Conservation (phyloP, 306 rosid species). For the Dalbergia cultrata region DNA sequence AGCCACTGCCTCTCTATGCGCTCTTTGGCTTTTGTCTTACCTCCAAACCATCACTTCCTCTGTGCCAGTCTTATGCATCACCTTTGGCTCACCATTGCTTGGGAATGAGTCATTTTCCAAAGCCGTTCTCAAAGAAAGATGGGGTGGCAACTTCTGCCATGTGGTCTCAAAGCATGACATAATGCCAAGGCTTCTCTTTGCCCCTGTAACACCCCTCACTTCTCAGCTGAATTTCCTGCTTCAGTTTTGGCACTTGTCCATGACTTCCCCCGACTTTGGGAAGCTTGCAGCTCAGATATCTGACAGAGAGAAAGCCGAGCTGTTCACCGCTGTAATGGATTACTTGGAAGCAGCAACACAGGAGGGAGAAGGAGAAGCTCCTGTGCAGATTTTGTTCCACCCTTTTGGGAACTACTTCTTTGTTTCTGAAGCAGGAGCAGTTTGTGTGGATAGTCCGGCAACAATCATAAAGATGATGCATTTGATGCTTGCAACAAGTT, state of each 20-base stretch:
- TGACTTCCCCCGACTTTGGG: conserved; percentile 55
- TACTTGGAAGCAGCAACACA: conserved; percentile 57
- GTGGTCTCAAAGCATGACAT: conserved; percentile 81
- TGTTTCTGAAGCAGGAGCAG: conserved; percentile 72
- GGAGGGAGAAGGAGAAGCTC: conserved; percentile 48
- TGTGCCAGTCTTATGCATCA: conserved; percentile 66
- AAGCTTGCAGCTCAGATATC: conserved; percentile 54
- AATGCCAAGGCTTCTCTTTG: conserved; percentile 83
- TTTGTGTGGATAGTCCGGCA: conserved; percentile 71
- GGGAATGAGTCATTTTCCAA: conserved; percentile 73
- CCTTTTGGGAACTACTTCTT: conserved; percentile 86
- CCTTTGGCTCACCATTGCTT: conserved; percentile 84
- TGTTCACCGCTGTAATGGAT: conserved; percentile 54
- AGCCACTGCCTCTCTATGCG: conserved; percentile 74
- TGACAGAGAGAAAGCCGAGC: conserved; percentile 54
- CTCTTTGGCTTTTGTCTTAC: conserved; percentile 79
- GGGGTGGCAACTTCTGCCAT: conserved; percentile 84
- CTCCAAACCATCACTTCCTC: conserved; percentile 57
- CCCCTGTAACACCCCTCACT: conserved; percentile 60
- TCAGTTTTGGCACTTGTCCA: conserved; percentile 72
- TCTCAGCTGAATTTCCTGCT: conserved; percentile 63
- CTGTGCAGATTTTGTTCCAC: conserved; percentile 50
- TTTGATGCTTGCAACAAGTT: conserved; percentile 58
- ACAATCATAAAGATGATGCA: conserved; percentile 79
- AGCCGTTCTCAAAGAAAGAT: conserved; percentile 73